Percentiles rank a stretch among this genome's conserved stretches.
phyloP scores from a whole-genome alignment of 2,329 filamentous ascomycete genomes.

The Colletotrichum acutatum region DNA sequence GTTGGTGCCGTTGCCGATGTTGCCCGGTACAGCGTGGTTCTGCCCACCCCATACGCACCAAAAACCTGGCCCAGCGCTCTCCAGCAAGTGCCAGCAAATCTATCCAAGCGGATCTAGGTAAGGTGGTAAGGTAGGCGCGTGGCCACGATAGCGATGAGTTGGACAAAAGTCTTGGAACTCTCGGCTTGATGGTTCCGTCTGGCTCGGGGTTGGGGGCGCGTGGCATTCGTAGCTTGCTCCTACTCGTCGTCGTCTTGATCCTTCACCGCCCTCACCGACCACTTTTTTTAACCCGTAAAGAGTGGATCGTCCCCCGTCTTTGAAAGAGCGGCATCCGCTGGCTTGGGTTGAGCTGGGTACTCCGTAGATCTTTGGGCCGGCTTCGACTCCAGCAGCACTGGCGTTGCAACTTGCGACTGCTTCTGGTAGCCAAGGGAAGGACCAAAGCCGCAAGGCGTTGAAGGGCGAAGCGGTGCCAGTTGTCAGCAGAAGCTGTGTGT shows the following conservation, averaged over 20 bases:
- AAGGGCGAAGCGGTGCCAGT: not conserved
- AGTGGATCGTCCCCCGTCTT: slow-evolving; percentile 7
- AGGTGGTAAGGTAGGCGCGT: not conserved
- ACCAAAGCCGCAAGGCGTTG: not conserved
- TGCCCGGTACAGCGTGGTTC: not conserved
- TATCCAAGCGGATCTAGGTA: not conserved
- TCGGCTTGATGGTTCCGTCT: slow-evolving; percentile 19
- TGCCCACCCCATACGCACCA: not conserved
- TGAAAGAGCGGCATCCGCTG: slow-evolving; percentile 23
- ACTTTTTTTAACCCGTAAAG: slow-evolving; percentile 29
- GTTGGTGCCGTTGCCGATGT: not conserved
- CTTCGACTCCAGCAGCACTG: not conserved
- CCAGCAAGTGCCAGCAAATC: slow-evolving; percentile 1
- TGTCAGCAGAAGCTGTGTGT: slow-evolving; percentile 5
- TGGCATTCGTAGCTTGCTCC: slow-evolving; percentile 12
- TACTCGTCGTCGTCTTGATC: not conserved
- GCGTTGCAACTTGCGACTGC: not conserved
- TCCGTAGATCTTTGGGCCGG: not conserved
- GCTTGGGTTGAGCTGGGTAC: slow-evolving; percentile 1
- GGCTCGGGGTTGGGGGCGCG: slow-evolving; percentile 18
- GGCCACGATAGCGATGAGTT: slow-evolving; percentile 1
- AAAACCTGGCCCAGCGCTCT: not conserved
- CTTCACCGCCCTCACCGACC: slow-evolving; percentile 31
- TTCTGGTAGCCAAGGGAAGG: not conserved
- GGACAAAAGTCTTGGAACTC: slow-evolving; percentile 23